These are phyloP conservation scores for Pseudonitzschia multistriata DNA, from an alignment of 108 stramenopile genomes.

Conservation along the genomic window DNA sequence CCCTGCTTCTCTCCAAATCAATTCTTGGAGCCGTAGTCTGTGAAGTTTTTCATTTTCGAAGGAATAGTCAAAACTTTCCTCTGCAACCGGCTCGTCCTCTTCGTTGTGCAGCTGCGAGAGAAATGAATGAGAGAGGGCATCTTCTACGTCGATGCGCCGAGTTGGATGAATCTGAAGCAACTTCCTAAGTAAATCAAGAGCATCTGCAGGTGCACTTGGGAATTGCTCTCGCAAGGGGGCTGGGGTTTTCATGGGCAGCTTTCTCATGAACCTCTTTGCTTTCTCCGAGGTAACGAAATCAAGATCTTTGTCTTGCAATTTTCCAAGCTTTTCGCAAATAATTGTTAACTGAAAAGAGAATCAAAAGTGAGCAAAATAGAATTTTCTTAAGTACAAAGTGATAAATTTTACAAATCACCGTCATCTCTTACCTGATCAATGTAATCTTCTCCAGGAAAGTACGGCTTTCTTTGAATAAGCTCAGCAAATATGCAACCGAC, in stretches of 20 bases:
- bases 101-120: slow-evolving; percentile 82
- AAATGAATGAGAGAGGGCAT: slow-evolving; percentile 93
- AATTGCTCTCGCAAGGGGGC: slow-evolving; percentile 65
- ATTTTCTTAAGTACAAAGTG: slow-evolving; percentile 22
- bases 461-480: slow-evolving; percentile 91
- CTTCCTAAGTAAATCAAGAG: slow-evolving; percentile 84
- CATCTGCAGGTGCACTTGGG: slow-evolving; percentile 72
- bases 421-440: slow-evolving; percentile 97
- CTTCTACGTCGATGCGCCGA: slow-evolving; percentile 84
- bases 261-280: slow-evolving; percentile 89
- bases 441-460: slow-evolving; percentile 99
- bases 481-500: slow-evolving; percentile 99
- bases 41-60: slow-evolving; percentile 86
- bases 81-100: slow-evolving; percentile 80
- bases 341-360: slow-evolving; percentile 58
- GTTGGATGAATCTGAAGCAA: slow-evolving; percentile 94
- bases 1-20: slow-evolving; percentile 90
- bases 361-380: not conserved
- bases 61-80: slow-evolving; percentile 66
- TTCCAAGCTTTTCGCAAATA: slow-evolving; percentile 89
- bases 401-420: too few relatives aligned
- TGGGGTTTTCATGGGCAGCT: slow-evolving; percentile 71
- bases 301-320: slow-evolving; percentile 85
- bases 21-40: slow-evolving; percentile 75
- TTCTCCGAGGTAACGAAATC: slow-evolving; percentile 94